Evolutionary conservation across 2,329 filamentous ascomycete species (phyloP), one percentile per base, ranked within the genome.

Genomic region (Exophiala sideris): DNA sequence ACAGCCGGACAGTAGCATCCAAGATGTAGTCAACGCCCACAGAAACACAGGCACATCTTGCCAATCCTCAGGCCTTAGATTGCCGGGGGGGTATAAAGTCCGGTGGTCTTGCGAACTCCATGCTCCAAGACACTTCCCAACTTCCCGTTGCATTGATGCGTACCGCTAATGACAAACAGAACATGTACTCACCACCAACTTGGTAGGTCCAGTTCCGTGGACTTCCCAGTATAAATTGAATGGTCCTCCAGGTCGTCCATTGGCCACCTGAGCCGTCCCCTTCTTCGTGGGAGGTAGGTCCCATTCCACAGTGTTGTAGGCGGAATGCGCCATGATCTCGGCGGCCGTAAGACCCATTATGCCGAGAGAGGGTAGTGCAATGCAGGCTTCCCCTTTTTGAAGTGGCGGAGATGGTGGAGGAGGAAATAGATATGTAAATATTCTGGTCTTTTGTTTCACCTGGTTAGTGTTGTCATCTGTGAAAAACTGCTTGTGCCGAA

Each of bases 171-270:
- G 48, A 29, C 38, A 48, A 53, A 45, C 41, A 55, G 56, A 42
- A 29, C 21, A 35, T 21, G 44, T 16, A 81, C 86, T 60, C 77
- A 94, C 89, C 64, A 90, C 76, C 60, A 94, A 73, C 73, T 88
- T 87, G 60, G 80, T 77, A 45, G 85, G 81, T 3, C 89, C 89
- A 57, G 79, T 73, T 52, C 90, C 89, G 73, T 95, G 89, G 45
- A 94, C 76, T 70, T 94, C 88, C 79, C 88, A 95, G 49, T 82
- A 78, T 48, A 95, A 83, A 42, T 87, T 80, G 61, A 95, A 75
- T 16, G 89, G 89, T 1, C 88, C 89, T 59, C 89, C 87, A 63
- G 88, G 80, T 14, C 67, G 54, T 35, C 75, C 81, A 51, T 79
- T 75, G n/a, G 86, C 89, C 24, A 89, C 88, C 2, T 81, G 71